Base-by-base conservation (phyloP, 1,139 yeast genomes). In the Yamadazyma jaroonii region DNA sequence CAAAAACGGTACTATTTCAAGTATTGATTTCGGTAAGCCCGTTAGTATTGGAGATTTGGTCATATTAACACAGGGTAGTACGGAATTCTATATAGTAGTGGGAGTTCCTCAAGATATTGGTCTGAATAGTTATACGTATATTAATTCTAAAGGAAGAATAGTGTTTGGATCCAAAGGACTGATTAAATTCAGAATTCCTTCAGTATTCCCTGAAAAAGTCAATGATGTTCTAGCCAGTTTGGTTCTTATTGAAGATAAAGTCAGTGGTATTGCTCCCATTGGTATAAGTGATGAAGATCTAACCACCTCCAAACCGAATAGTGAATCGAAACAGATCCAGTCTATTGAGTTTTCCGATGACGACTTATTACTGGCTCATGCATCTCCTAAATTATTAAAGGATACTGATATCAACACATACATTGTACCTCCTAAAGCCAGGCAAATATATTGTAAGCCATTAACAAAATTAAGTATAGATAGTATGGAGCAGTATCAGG, bases 61-160 rank as follows among this genome's bases (percentile, higher is more conserved):
- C 2, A 56, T 64, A 0, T 38, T 69, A 7, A 41, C 48, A 14
- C 56, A 57, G 8, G 67, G 64, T n/a, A 56, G 57, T 35, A 50
- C 61, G 6, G 53, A 56, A 25, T 52, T 68, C 29, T 64, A 56
- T 36, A 46, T 71, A 9, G 59, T 71, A 3, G 69, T 59, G 8
- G 57, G 53, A 2, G 45, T 56, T 26, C 75, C 76, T 1, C 45
- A 46, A 11, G 42, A 48, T 6, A 46, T 69, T 8, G 52, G 49
- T 4, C 53, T 63, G 0, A 45, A 48, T 9, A 48, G 56, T 25
- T 83, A 76, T 47, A 74, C 84, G 0, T 70, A 79, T 42, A 62
- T 80, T 34, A 73, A 74, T 41, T 65, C 71, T 29, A 72, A 72
- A 41, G 92, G 94, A 4, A 77, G 70, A 33, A 59, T 84, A 6